phyloP scores from a whole-genome alignment of 345 rosid species.

The Bretschneidera sinensis region DNA sequence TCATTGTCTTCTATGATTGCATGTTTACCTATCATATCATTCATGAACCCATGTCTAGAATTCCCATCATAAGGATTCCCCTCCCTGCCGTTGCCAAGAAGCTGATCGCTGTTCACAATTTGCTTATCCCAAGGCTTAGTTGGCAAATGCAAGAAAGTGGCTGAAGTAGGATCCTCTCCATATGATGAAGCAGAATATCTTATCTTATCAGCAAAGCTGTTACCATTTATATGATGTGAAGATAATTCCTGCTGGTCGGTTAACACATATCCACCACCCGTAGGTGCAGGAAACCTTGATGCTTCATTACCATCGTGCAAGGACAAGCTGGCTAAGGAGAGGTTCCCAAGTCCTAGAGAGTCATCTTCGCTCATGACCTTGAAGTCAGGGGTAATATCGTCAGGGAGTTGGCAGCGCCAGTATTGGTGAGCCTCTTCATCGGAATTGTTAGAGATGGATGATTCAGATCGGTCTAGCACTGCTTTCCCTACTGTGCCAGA shows the following conservation, averaged over 20 bases:
- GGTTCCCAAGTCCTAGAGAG: conserved; percentile 51
- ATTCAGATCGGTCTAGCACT: conserved; percentile 64
- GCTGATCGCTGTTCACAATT: conserved; percentile 46
- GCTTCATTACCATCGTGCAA: conserved; percentile 52
- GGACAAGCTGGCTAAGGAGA: conserved; percentile 73
- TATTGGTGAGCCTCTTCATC: conserved; percentile 92
- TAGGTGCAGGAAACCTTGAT: conserved; percentile 47
- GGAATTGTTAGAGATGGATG: conserved; percentile 69
- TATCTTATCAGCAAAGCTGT: conserved; percentile 50
- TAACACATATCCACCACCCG: conserved; percentile 44
- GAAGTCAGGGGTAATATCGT: conserved; percentile 93
- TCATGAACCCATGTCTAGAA: conserved; percentile 44
- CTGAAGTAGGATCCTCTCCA: conserved; percentile 51
- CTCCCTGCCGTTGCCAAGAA: conserved; percentile 54
- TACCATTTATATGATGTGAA: conserved; percentile 49
- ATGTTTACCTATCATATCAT: conserved; percentile 54
- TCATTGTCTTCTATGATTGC: conserved; percentile 50
- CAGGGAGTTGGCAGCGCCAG: conserved; percentile 95
- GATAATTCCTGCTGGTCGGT: conserved; percentile 48
- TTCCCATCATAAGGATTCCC: conserved; percentile 45
- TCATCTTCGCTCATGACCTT: conserved; percentile 74
- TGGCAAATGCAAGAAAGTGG: conserved; percentile 40
- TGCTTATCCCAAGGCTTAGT: conserved; percentile 82
- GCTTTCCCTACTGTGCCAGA: conserved; percentile 59
- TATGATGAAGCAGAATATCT: conserved; percentile 54